phyloP scores from a whole-genome alignment of 2,329 filamentous ascomycete genomes.

The Curvularia spicifera region DNA sequence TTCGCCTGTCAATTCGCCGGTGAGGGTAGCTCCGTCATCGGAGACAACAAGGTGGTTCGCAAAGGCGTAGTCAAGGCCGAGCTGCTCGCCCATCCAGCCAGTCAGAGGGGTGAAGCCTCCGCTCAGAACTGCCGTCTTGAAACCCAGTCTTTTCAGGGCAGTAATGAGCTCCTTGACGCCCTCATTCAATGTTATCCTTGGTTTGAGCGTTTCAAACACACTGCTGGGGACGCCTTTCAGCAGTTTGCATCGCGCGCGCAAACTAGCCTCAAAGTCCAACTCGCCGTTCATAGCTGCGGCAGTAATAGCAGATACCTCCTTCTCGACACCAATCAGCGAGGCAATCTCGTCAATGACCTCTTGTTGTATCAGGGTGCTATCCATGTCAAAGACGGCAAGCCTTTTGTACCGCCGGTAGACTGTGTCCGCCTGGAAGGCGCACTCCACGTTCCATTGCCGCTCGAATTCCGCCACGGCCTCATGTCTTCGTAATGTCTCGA shows the following conservation, averaged over 20 bases:
- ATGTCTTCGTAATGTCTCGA: conserved; percentile 76
- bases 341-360: conserved; percentile 98
- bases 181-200: conserved; percentile 78
- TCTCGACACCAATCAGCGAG: conserved; percentile 79
- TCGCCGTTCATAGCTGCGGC: conserved; percentile 95
- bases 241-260: conserved; percentile 79
- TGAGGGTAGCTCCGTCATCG: conserved; percentile 61
- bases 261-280: conserved; percentile 84
- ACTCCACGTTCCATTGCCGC: conserved; percentile 86
- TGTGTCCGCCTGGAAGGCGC: conserved; percentile 75
- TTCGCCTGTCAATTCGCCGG: conserved; percentile 72
- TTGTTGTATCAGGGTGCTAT: conserved; percentile 94
- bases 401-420: conserved; percentile 81
- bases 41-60: conserved; percentile 82
- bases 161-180: conserved; percentile 78
- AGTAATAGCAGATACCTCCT: conserved; percentile 85
- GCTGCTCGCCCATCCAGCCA: conserved; percentile 77
- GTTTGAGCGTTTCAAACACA: conserved; percentile 79
- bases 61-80: conserved; percentile 86
- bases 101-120: conserved; percentile 92
- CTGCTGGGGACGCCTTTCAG: conserved; percentile 79
- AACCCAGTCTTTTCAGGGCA: conserved; percentile 77
- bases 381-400: conserved; percentile 97
- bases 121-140: conserved; percentile 87
- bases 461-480: conserved; percentile 82